Conservation (phyloP, 176 grass and related monocot species). For the Olyra latifolia region DNA sequence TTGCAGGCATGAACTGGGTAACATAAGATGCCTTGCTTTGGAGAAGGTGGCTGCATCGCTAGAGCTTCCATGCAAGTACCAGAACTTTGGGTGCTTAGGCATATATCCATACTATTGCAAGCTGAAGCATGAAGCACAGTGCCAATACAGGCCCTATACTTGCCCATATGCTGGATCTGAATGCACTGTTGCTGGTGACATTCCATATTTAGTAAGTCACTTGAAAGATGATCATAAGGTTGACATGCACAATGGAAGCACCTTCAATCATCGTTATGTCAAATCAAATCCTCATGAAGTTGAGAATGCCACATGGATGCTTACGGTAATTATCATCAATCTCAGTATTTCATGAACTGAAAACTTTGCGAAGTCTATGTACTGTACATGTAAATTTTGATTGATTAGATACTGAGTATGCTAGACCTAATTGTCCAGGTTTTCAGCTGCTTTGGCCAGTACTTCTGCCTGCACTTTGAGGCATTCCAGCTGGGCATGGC, state of each 20-base stretch:
- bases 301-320: conserved; percentile 98
- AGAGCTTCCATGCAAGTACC: conserved; percentile 91
- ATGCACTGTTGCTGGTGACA: conserved; percentile 79
- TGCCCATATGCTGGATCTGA: conserved; percentile 96
- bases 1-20: conserved; percentile 90
- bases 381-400: background rate
- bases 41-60: conserved; percentile 91
- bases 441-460: conserved; percentile 96
- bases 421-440: conserved; percentile 49
- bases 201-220: conserved; percentile 77
- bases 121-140: conserved; percentile 91
- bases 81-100: conserved; percentile 81
- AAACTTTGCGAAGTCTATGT: background rate
- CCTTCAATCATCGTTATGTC: conserved; percentile 93
- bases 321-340: conserved; percentile 57
- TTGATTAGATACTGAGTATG: background rate
- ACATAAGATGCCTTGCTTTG: conserved; percentile 90
- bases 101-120: conserved; percentile 96
- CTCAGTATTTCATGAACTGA: background rate
- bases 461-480: conserved; percentile 95
- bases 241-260: conserved; percentile 93
- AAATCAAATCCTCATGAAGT: conserved; percentile 94
- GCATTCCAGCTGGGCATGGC: conserved; percentile 86
- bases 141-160: conserved; percentile 74
- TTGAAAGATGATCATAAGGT: conserved; percentile 97